Evolutionary conservation across 176 grass and related monocot genomes (phyloP).

Genomic region (Oryza punctata): DNA sequence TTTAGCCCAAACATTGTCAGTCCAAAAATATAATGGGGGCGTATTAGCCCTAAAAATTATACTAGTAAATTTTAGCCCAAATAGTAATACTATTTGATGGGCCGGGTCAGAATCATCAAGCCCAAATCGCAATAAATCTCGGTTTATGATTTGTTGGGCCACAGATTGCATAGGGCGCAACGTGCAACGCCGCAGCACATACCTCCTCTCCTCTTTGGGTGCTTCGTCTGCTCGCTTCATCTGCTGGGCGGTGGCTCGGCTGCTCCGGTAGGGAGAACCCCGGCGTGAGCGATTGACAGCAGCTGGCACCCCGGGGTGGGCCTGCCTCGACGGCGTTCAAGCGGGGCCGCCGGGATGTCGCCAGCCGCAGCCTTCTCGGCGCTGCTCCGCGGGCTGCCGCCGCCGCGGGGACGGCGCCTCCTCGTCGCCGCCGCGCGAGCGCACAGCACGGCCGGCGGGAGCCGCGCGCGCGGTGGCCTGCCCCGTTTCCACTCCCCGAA

Average conservation of each 20-base stretch:
- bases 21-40: no score
- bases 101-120: no score
- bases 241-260: background rate
- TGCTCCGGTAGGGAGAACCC: background rate
- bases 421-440: conserved; percentile 38
- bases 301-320: no score
- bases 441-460: conserved; percentile 36
- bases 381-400: conserved; percentile 39
- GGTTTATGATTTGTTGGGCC: background rate
- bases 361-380: conserved; percentile 26
- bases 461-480: conserved; percentile 65
- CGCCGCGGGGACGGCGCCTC: conserved; percentile 14
- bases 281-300: background rate
- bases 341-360: conserved; percentile 33
- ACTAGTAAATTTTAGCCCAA: no score
- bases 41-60: no score
- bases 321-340: no score
- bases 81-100: no score
- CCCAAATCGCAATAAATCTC: no score
- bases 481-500: conserved; percentile 75
- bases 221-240: background rate
- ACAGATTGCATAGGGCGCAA: background rate
- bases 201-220: no score
- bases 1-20: no score
- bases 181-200: no score